Evolutionary conservation across 1,284 basidiomycete genomes (phyloP), one percentile per base, ranked within the genome.

Genomic region (Fistulina hepatica): DNA sequence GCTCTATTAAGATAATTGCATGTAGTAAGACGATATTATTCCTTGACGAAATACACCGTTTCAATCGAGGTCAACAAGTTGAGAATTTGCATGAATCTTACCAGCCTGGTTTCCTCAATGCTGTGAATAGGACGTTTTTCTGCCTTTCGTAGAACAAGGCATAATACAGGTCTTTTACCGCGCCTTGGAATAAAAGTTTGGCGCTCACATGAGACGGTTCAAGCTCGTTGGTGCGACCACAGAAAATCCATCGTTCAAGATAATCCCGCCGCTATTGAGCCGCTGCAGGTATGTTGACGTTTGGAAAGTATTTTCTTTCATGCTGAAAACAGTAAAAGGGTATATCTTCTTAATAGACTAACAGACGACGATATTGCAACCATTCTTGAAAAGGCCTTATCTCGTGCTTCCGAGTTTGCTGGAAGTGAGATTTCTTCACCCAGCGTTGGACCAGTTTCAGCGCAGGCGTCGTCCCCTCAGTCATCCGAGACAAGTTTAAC

Each of bases 231-330:
- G 86, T 12, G 89, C 90, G 1, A 94, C 90, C 3, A 94, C 90
- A 0, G 90, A 94, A 56, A 94, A 94, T 51, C 90, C 90, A 0
- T 89, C 84, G 1, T 94, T 93, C 63, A 86, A 82, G 48, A 58
- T 88, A 28, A 84, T 76, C 35, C 73, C 73, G 23, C 83, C 88
- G 4, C 62, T 92, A 24, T 60, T 91, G 25, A 86, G 82, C 49
- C 74, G 88, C 32, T 88, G 86, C 57, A 73, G 85, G 82, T 80
- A 45, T 51, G 72, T 61, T 25, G 6, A 32, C 13, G 25, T 20
- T 10, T 26, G 9, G 17, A 16, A 10, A 8, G 16, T 11, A 26
- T 23, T 23, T n/a, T 25, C 24, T 9, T 30, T 37, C 21, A 36
- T 27, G 27, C 25, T 37, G 22, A 42, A 16, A 31, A 20, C 42